phyloP scores from a whole-genome alignment of 177 flowering plant species.

The Vitis hybrid region DNA sequence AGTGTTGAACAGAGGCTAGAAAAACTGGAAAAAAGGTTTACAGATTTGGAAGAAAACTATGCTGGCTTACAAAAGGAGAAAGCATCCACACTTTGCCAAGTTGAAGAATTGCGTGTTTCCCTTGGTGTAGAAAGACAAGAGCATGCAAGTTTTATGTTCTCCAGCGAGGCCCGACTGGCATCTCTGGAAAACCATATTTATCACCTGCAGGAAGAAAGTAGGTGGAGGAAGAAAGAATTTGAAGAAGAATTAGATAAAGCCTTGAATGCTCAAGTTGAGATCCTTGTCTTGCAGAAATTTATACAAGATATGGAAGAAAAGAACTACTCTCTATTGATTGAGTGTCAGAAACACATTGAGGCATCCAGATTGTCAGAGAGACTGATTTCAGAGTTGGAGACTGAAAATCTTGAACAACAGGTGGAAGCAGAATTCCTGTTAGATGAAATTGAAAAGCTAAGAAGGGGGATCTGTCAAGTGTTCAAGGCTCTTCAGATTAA shows the following conservation, averaged over 20 bases:
- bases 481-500: constrained; percentile 47
- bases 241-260: constrained; percentile 76
- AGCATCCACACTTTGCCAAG: constrained; percentile 35
- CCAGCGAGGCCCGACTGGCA: constrained; percentile 48
- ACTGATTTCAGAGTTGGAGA: constrained; percentile 63
- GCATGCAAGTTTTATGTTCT: constrained; percentile 34
- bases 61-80: constrained; percentile 64
- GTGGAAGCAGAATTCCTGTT: constrained; percentile 57
- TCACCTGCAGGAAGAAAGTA: constrained; percentile 56
- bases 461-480: constrained; percentile 47
- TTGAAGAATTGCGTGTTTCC: constrained; percentile 52
- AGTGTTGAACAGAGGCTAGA: constrained; percentile 47
- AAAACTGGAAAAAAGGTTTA: constrained; percentile 49
- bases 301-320: constrained; percentile 72
- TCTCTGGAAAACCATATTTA: constrained; percentile 51
- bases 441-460: constrained; percentile 55
- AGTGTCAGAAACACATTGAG: constrained; percentile 68
- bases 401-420: constrained; percentile 69
- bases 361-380: constrained; percentile 54
- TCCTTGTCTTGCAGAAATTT: constrained; percentile 70
- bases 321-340: constrained; percentile 49
- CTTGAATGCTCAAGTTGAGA: constrained; percentile 71
- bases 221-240: constrained; percentile 51
- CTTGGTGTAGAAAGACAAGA: constrained; percentile 59
- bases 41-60: constrained; percentile 56